Percentiles rank a stretch among this genome's conserved stretches.
Conservation (phyloP, 2,329 filamentous ascomycete species). For the Cladosporium austrohemisphaericum region DNA sequence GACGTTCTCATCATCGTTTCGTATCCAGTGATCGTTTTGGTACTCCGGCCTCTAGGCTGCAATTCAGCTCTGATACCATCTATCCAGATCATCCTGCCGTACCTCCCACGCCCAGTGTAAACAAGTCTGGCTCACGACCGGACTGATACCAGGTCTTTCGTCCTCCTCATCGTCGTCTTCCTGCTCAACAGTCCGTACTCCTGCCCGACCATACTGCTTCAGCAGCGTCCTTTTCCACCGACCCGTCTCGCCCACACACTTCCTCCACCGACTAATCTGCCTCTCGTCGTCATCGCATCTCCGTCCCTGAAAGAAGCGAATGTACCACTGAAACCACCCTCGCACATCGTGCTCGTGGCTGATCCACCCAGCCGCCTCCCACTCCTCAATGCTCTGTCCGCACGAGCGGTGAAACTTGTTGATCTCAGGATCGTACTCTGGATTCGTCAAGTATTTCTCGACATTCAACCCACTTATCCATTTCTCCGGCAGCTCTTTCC, state of each 20-base stretch:
- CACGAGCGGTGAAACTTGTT: constrained; percentile 54
- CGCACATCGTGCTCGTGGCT: constrained; percentile 51
- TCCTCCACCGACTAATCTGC: constrained; percentile 51
- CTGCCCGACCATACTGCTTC: constrained; percentile 49
- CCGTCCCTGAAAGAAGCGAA: constrained; percentile 49
- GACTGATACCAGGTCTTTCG: constrained; percentile 45
- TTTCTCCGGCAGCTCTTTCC: constrained; percentile 42
- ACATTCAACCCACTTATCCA: constrained; percentile 45
- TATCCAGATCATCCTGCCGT: constrained; percentile 48
- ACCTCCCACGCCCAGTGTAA: constrained; percentile 56
- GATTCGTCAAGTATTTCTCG: constrained; percentile 38
- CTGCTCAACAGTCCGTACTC: constrained; percentile 49
- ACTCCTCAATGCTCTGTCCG: constrained; percentile 54
- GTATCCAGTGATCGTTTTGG: too few relatives aligned
- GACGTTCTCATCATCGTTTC: too few relatives aligned
- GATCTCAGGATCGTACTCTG: constrained; percentile 44
- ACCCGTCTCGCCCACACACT: constrained; percentile 51
- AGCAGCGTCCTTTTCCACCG: constrained; percentile 50
- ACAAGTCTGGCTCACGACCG: constrained; percentile 55
- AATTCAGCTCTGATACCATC: constrained; percentile 33
- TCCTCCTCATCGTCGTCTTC: constrained; percentile 39
- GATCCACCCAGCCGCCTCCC: constrained; percentile 56
- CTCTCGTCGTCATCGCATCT: constrained; percentile 52
- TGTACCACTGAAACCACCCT: constrained; percentile 58
- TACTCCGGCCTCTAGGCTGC: too few relatives aligned